phyloP scores from a whole-genome alignment of 257 asterid genomes.

The Haberlea rhodopensis region DNA sequence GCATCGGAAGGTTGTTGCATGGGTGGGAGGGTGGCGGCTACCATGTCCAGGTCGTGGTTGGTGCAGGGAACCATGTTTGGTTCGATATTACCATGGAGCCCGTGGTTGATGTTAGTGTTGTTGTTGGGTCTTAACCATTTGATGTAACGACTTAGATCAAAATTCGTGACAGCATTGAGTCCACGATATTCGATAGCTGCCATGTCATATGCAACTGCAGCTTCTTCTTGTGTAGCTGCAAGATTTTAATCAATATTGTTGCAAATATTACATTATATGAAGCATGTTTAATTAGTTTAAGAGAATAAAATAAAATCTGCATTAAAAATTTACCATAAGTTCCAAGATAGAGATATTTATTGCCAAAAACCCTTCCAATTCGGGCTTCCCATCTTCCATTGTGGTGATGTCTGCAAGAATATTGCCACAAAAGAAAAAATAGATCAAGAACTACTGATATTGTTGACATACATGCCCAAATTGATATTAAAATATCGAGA shows the following conservation, averaged over 20 bases:
- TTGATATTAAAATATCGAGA: not conserved
- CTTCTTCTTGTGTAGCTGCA: slow-evolving; percentile 88
- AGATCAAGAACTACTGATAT: not conserved
- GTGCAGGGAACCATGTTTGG: slow-evolving; percentile 22
- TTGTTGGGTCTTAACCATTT: slow-evolving; percentile 67
- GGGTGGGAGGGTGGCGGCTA: slow-evolving; percentile 24
- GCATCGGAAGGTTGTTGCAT: slow-evolving; percentile 22
- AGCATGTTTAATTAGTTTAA: too few species aligned
- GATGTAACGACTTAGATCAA: slow-evolving; percentile 78
- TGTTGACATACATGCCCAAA: not conserved
- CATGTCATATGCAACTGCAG: slow-evolving; percentile 84
- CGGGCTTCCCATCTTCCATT: slow-evolving; percentile 97
- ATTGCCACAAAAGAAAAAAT: slow-evolving; percentile 3
- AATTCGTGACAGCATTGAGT: slow-evolving; percentile 75
- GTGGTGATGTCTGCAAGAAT: slow-evolving; percentile 63
- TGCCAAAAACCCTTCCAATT: slow-evolving; percentile 81
- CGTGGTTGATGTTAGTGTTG: slow-evolving; percentile 7
- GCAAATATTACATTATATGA: too few species aligned
- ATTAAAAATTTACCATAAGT: slow-evolving; percentile 54
- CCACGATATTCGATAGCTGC: slow-evolving; percentile 91
- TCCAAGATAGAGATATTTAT: slow-evolving; percentile 79
- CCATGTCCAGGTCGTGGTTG: slow-evolving; percentile 21
- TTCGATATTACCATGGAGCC: slow-evolving; percentile 26
- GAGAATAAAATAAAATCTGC: not conserved
- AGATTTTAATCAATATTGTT: not conserved